These are phyloP conservation scores for Jamesozyma piceae DNA, from an alignment of 805 yeast species.

Conservation along the genomic window DNA sequence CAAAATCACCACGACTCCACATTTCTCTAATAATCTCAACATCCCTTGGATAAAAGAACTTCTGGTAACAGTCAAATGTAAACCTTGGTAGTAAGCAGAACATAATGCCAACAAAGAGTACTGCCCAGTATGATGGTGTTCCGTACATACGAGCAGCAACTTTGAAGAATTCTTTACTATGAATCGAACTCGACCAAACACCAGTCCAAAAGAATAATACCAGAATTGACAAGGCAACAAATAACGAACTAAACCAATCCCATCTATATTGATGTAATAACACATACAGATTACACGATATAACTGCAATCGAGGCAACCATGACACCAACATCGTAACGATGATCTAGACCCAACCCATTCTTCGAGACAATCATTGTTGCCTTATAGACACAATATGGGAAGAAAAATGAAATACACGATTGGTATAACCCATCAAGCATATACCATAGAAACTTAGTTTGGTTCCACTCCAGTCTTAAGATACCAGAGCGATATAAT, in stretches of 20 bases:
- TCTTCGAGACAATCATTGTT: conserved; percentile 37
- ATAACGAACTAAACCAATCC: conserved; percentile 64
- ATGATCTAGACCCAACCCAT: conserved; percentile 57
- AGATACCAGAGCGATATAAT: conserved; percentile 61
- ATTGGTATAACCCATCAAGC: conserved; percentile 71
- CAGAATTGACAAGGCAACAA: conserved; percentile 49
- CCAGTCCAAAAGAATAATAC: conserved; percentile 71
- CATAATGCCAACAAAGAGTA: conserved; percentile 52
- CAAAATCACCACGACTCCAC: conserved; percentile 56
- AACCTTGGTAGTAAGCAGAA: conserved; percentile 62
- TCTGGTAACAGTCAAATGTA: conserved; percentile 45
- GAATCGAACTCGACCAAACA: conserved; percentile 53
- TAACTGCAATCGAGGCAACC: conserved; percentile 57
- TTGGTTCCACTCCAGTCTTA: conserved; percentile 62
- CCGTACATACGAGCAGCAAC: conserved; percentile 60
- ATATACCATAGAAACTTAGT: conserved; percentile 62
- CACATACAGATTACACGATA: conserved; percentile 58
- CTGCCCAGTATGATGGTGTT: conserved; percentile 55
- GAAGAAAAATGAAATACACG: conserved; percentile 61
- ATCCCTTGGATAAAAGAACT: conserved; percentile 52
- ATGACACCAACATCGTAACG: conserved; percentile 63
- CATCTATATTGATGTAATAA: conserved; percentile 63
- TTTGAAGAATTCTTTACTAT: conserved; percentile 54
- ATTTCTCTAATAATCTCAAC: conserved; percentile 68
- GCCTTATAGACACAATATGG: conserved; percentile 49